These are phyloP conservation scores for Firmiana major DNA, from an alignment of 345 rosid species.

Conservation along the genomic window DNA sequence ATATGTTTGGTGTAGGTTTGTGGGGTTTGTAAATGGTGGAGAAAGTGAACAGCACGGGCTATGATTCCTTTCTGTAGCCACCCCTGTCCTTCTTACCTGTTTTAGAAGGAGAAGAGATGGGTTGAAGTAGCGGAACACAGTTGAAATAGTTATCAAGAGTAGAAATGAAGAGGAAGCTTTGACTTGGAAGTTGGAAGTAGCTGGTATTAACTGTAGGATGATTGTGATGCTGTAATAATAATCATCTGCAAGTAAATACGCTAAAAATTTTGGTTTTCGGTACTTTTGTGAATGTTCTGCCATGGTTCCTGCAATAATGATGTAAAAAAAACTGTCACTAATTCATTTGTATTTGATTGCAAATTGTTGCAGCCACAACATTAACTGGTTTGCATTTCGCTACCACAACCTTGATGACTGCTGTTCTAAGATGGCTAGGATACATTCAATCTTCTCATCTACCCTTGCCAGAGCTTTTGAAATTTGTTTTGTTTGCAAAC, in stretches of 20 bases:
- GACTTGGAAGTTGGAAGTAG: not conserved
- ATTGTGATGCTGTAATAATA: not conserved
- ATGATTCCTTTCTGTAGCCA: not conserved
- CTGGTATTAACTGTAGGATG: not conserved
- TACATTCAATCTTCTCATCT: conserved; percentile 92
- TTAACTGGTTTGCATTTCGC: conserved; percentile 96
- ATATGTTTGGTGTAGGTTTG: not conserved
- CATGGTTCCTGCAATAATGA: not conserved
- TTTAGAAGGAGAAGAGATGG: not conserved
- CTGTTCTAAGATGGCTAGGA: conserved; percentile 76
- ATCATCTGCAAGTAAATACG: not conserved
- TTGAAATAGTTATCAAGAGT: not conserved
- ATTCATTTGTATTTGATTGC: not conserved
- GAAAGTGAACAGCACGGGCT: not conserved
- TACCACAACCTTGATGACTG: conserved; percentile 75
- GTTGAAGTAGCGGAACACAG: not conserved
- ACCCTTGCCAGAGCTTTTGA: conserved; percentile 73
- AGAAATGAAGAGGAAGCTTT: not conserved
- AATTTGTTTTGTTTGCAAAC: conserved; percentile 80
- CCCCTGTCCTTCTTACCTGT: not conserved
- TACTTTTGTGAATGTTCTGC: not conserved
- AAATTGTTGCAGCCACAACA: conserved; percentile 73
- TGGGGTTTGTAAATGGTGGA: not conserved
- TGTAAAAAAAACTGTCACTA: not conserved
- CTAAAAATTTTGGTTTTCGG: not conserved